phyloP scores from a whole-genome alignment of 768 basidiomycete species.

The Candolleomyces aberdarensis region DNA sequence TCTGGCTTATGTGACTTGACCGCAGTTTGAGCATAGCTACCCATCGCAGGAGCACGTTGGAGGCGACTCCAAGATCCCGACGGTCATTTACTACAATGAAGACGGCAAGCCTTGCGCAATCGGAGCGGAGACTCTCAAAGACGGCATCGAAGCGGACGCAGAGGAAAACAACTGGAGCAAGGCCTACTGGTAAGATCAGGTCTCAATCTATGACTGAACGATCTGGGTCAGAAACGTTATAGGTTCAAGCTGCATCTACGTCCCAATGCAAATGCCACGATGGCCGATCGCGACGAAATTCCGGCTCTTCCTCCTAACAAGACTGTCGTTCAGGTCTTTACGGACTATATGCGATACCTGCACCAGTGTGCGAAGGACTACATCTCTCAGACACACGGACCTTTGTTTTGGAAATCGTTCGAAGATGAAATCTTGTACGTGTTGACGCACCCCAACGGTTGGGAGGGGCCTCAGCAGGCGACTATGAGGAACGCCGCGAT shows the following conservation, averaged over 20 bases:
- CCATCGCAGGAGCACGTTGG: conserved; percentile 6
- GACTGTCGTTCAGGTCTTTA: conserved; percentile 37
- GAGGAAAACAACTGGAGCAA: conserved; percentile 14
- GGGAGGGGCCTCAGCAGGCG: conserved; percentile 55
- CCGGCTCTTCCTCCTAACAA: conserved; percentile 41
- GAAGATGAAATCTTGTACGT: conserved; percentile 43
- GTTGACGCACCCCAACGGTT: conserved; percentile 59
- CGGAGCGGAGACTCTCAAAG: conserved; percentile 12
- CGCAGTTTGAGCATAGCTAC: not conserved
- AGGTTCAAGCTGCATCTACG: conserved; percentile 31
- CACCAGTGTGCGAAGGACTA: conserved; percentile 39
- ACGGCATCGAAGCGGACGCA: conserved; percentile 10
- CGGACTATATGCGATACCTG: conserved; percentile 50
- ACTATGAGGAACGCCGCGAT: conserved; percentile 51
- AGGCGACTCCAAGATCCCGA: conserved; percentile 14
- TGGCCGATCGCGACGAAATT: conserved; percentile 14
- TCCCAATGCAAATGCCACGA: conserved; percentile 15
- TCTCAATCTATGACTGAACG: not conserved
- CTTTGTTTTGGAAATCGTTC: conserved; percentile 39
- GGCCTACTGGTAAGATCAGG: conserved; percentile 8
- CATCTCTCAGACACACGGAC: conserved; percentile 46
- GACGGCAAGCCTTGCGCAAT: conserved; percentile 5
- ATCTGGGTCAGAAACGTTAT: not conserved
- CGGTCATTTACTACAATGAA: conserved; percentile 10
- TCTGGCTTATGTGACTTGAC: conserved; percentile 19